Conservation (phyloP, 495 filamentous ascomycete genomes). For the Talaromyces thailandensis region DNA sequence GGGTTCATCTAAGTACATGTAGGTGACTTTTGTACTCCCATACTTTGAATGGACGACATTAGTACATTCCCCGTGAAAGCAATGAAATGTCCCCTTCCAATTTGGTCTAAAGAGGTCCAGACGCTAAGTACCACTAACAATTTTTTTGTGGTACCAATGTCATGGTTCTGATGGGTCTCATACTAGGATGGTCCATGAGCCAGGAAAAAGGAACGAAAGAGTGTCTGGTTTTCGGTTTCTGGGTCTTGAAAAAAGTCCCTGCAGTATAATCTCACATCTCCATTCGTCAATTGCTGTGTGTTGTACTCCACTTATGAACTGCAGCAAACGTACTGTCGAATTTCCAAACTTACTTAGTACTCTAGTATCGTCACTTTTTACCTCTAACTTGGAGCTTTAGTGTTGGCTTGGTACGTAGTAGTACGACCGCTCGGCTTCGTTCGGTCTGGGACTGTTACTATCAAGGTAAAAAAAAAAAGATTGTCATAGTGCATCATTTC, state of each 20-base stretch:
- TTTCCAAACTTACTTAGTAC: background rate
- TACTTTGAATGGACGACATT: background rate
- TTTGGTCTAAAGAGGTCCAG: background rate
- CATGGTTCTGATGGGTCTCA: slow-evolving; percentile 1
- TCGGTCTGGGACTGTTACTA: background rate
- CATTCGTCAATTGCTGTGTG: background rate
- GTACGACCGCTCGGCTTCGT: background rate
- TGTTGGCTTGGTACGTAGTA: background rate
- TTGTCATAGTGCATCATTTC: background rate
- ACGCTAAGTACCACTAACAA: background rate
- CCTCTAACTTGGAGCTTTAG: background rate
- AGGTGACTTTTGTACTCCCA: background rate
- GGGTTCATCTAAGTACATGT: background rate
- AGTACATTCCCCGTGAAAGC: background rate
- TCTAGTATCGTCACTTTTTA: background rate
- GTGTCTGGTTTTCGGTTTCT: background rate
- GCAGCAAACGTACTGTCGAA: background rate
- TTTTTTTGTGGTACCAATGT: slow-evolving; percentile 1
- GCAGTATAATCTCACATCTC: background rate
- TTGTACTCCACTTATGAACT: background rate
- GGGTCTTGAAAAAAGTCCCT: background rate
- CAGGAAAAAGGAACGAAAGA: background rate
- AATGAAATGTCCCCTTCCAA: background rate
- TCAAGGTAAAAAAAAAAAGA: background rate
- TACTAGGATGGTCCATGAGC: background rate